A percentile compares a stretch with the other conserved stretches of the same genome.
phyloP scores from a whole-genome alignment of 441 rosid genomes.

The Codiaeum variegatum region DNA sequence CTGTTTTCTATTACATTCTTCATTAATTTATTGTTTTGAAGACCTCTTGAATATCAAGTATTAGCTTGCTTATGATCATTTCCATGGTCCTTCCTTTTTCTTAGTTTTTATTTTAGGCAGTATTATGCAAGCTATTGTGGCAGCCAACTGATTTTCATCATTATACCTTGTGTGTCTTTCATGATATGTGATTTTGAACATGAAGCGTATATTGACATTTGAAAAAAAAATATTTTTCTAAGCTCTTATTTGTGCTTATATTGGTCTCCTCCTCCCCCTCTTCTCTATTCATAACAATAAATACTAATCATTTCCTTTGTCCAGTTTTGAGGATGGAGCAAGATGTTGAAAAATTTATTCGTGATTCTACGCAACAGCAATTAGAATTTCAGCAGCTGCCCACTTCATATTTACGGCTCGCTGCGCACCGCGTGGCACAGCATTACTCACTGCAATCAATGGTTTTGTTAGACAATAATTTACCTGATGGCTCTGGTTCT shows the following conservation, averaged over 20 bases:
- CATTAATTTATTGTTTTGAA: background rate
- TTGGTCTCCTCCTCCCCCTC: too few relatives aligned
- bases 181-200: conserved; percentile 9
- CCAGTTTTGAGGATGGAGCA: conserved; percentile 80
- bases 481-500: conserved; percentile 65
- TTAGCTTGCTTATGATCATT: background rate
- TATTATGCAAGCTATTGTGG: background rate
- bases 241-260: background rate
- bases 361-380: conserved; percentile 60
- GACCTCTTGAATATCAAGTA: background rate
- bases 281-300: background rate
- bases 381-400: conserved; percentile 78
- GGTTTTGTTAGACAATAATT: conserved; percentile 65
- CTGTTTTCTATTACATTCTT: background rate
- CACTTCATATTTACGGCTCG: conserved; percentile 73
- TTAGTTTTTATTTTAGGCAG: background rate
- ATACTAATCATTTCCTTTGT: conserved; percentile 2
- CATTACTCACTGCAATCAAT: conserved; percentile 79
- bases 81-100: background rate
- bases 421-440: conserved; percentile 86
- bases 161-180: background rate
- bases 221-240: background rate
- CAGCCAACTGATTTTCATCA: background rate
- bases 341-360: conserved; percentile 66
- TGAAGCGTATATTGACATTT: background rate